Base-by-base conservation (phyloP, 768 basidiomycete species). In the Tricholoma hemisulphureum region DNA sequence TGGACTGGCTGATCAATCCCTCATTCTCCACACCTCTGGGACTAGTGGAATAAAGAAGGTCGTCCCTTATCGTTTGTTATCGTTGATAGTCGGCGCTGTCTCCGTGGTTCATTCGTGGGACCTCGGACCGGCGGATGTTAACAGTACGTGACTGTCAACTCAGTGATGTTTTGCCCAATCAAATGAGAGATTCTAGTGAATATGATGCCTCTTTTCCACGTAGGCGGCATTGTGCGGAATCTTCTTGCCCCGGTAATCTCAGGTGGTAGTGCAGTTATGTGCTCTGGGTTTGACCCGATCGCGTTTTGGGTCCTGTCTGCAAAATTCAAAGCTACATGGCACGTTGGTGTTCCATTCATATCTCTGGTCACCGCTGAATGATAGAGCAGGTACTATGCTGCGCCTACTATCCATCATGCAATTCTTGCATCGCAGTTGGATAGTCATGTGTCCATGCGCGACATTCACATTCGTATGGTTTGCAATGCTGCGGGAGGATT, bases 1-100 rank as follows among this genome's bases (percentile, higher is more conserved):
- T 54, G 62, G 67, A 7, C 72, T 82, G 28, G 61, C 72, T 26
- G 81, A 84, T 62, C 74, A 77, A 31, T 79, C 80, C 3, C 71
- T 86, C 6, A 78, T 86, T n/a, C 67, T 86, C 34, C 83, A 84
- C 60, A 86, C 84, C 1, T 81, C 80, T 32, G 84, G 84, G 0
- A 85, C 83, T 23, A 85, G 82, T 53, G 83, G 83, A 4, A 78
- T 73, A 69, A 81, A 81, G 66, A 81, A 81, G 63, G 77, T 77
- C 24, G 79, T 80, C 6, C 77, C 77, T 2, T 80, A 80, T 57
- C 70, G 74, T 5, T 70, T 80, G 28, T 71, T 71, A 11, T 71
- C 75, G 2, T 64, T 81, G 49, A 70, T 81, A 53, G 73, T 79
- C 21, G 79, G 79, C 7, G 76, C 79, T 7, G 76, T 74, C 65